Base-by-base conservation (phyloP, 371 early-diverging fungal species). In the Mortierella sp. region DNA sequence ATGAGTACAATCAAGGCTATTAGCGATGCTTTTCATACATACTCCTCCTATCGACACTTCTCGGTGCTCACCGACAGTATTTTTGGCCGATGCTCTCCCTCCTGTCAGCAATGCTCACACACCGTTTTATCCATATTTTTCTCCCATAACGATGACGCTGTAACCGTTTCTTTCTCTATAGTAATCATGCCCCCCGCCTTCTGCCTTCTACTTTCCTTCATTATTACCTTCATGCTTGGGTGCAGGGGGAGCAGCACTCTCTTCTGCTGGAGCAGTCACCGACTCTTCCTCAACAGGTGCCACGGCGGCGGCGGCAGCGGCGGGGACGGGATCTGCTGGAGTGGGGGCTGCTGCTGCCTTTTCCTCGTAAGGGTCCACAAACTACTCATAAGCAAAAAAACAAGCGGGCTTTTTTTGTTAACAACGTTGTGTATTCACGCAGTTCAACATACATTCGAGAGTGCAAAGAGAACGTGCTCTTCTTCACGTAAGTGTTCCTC, bases 351-450 rank as follows among this genome's bases (percentile, higher is more conserved):
- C 65, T 16, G 60, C 48, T 21, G 52, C 77, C 14, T 26, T 19
- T 44, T 84, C 76, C 3, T 76, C 79, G 57, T 81, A 74, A 24
- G 84, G 84, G 54, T 84, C 79, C 14, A 84, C 84, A 75, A 84
- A 84, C 84, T 84, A 75, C 16, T 48, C 38, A 50, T 54, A 19
- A 57, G 5, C 42, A 38, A 73, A 55, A 34, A 70, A 58, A 45
- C 11, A 72, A 24, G 45, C 0, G 28, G 50, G 38, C 70, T 54
- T 60, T 77, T 14, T 52, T 57, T 44, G 24, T 38, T 24, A 45
- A n/a, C 16, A 26, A 42, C 60, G 38, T 28, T 13, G 26, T 60
- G 24, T 28, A 24, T 16, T 6, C 38, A 28, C 34, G 28, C 16
- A 57, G 42, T 10, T 16, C 24, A 7, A 34, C 34, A 42, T 24